Evolutionary conservation across 2,329 filamentous ascomycete species (phyloP).

Genomic region (Fusarium tupiense): DNA sequence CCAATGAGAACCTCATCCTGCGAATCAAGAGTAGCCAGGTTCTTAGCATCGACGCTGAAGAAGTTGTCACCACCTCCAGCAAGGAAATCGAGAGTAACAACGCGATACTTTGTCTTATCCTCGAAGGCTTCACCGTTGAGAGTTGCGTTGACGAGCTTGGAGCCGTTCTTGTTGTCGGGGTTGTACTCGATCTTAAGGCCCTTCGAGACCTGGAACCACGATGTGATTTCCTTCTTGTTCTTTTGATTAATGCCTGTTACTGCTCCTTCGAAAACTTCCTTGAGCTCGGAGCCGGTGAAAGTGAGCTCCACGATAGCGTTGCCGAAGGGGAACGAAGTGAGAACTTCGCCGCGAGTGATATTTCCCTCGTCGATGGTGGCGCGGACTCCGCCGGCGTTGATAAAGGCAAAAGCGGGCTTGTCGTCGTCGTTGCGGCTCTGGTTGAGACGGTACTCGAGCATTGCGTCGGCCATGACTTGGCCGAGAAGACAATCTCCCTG

Average conservation of each 20-base stretch:
- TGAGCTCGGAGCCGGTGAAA: conserved; percentile 63
- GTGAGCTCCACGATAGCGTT: conserved; percentile 70
- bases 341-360: conserved; percentile 70
- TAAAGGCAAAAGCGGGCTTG: conserved; percentile 64
- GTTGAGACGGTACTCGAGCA: conserved; percentile 68
- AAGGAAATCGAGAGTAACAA: conserved; percentile 72
- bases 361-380: conserved; percentile 69
- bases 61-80: conserved; percentile 72
- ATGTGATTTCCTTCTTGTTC: conserved; percentile 63
- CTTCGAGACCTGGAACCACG: conserved; percentile 68
- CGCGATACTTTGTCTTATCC: conserved; percentile 57
- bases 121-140: conserved; percentile 61
- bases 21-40: conserved; percentile 59
- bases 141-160: conserved; percentile 62
- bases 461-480: conserved; percentile 66
- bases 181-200: conserved; percentile 68
- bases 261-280: conserved; percentile 67
- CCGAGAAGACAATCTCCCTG: conserved; percentile 66
- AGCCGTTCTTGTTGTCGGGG: conserved; percentile 58
- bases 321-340: conserved; percentile 73
- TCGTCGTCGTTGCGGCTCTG: conserved; percentile 48
- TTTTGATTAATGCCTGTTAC: conserved; percentile 64
- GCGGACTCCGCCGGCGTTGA: conserved; percentile 72
- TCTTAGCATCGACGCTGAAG: conserved; percentile 49
- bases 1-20: conserved; percentile 63